Evolutionary conservation across 1,139 yeast species (phyloP), one percentile per base, ranked within the genome.

Genomic region (Sugiyamaella japonica): DNA sequence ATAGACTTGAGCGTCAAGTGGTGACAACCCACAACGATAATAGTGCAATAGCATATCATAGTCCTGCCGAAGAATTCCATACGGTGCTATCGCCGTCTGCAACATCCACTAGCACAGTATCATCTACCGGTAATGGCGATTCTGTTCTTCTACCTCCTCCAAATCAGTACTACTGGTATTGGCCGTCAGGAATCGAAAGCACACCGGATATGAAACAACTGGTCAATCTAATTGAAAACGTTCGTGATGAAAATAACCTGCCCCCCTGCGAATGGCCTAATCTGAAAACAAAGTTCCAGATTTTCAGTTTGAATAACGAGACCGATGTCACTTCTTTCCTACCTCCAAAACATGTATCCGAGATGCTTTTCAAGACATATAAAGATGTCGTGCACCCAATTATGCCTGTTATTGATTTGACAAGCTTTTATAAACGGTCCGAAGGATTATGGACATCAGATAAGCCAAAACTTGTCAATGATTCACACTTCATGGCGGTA

Each of bases 201-300:
- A 48, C 48, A 9, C 41, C 38, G 1, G 56, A 48, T 29, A 42
- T 53, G 43, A 38, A 39, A 12, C 50, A 31, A n/a, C 47, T 53
- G 12, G 40, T 53, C 2, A 39, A 44, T 23, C 36, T 29, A 9
- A 40, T 53, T 16, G 56, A 53, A 15, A 43, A 39, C 13, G 48
- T 53, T n/a, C 44, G 43, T 13, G 36, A 40, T 39, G 38, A 42
- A 31, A 53, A 45, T n/a, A 39, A 43, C n/a, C 56, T 53, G 9
- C 56, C 56, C 12, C 56, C 50, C 1, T 53, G 56, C 25, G 56
- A 53, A 43, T 53, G 52, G 40, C 40, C 56, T 7, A 53, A 53
- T 25, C 23, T 47, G 17, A 50, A 49, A 20, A 16, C 41, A 5
- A 37, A 32, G n/a, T 39, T 48, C 32, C 51, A 25, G 16, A 48